Percentiles rank a stretch among this genome's conserved stretches.
These are phyloP conservation scores for Mucor plumbeus DNA, from an alignment of 371 early-diverging fungal genomes.

Conservation along the genomic window DNA sequence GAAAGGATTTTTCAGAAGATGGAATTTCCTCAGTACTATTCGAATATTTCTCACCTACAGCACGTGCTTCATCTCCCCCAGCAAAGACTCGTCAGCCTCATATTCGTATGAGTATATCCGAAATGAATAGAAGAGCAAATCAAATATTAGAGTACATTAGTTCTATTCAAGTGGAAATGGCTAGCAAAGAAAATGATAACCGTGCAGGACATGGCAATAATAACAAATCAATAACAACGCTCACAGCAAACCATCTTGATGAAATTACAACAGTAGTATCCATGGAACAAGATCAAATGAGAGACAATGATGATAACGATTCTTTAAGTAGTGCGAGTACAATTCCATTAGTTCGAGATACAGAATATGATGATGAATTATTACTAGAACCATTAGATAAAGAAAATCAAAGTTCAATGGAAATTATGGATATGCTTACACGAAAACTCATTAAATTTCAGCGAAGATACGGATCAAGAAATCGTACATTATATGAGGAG, in stretches of 20 bases:
- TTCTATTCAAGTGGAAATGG: constrained; percentile 60
- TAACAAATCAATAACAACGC: neutral
- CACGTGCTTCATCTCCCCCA: constrained; percentile 44
- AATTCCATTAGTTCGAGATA: constrained; percentile 18
- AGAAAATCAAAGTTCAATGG: constrained; percentile 36
- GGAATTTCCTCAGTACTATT: constrained; percentile 25
- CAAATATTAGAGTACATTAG: constrained; percentile 64
- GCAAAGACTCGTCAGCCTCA: constrained; percentile 53
- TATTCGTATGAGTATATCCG: constrained; percentile 52
- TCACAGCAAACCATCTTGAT: neutral
- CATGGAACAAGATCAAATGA: neutral
- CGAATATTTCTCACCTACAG: constrained; percentile 30
- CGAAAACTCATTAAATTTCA: constrained; percentile 51
- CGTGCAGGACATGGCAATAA: neutral
- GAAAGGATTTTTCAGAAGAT: constrained; percentile 5
- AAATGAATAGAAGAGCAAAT: constrained; percentile 66
- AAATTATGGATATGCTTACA: constrained; percentile 54
- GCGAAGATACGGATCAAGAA: constrained; percentile 44
- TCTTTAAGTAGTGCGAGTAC: constrained; percentile 43
- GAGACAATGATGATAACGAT: constrained; percentile 20
- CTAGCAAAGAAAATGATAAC: constrained; percentile 27
- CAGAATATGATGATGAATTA: constrained; percentile 27
- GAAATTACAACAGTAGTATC: neutral
- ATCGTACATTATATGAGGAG: constrained; percentile 13
- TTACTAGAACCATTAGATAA: constrained; percentile 7